Percentiles rank a stretch among this genome's conserved stretches.
Conservation (phyloP, 805 yeast genomes). For the Metschnikowia koreensis region DNA sequence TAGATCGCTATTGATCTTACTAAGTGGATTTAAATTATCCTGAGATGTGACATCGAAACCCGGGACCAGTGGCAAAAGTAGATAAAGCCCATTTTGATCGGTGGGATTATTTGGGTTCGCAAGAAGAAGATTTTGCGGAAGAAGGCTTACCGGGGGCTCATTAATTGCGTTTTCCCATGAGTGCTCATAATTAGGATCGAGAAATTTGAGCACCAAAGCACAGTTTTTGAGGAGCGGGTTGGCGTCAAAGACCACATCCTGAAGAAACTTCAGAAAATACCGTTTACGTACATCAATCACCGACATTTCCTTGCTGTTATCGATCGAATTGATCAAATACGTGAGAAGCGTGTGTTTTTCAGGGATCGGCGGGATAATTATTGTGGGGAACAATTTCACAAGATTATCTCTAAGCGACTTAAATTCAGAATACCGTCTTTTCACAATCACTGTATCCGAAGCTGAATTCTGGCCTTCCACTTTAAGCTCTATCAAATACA, state of each 20-base stretch:
- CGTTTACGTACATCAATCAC: slow-evolving; percentile 51
- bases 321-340: slow-evolving; percentile 40
- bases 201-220: slow-evolving; percentile 42
- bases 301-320: slow-evolving; percentile 32
- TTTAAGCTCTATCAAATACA: slow-evolving; percentile 34
- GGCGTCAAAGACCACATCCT: slow-evolving; percentile 35
- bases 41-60: slow-evolving; percentile 34
- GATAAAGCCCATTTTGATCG: slow-evolving; percentile 52
- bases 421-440: slow-evolving; percentile 44
- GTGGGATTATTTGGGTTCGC: slow-evolving; percentile 52
- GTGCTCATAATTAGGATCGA: slow-evolving; percentile 50
- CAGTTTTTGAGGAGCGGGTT: slow-evolving; percentile 33
- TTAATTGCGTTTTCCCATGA: slow-evolving; percentile 52
- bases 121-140: slow-evolving; percentile 48
- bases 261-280: slow-evolving; percentile 43
- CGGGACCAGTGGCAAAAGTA: slow-evolving; percentile 45
- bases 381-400: slow-evolving; percentile 38
- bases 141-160: slow-evolving; percentile 43
- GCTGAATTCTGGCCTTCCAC: neutral
- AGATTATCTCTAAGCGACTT: slow-evolving; percentile 41
- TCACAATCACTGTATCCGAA: slow-evolving; percentile 30
- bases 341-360: slow-evolving; percentile 48
- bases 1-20: slow-evolving; percentile 36
- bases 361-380: slow-evolving; percentile 44
- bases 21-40: slow-evolving; percentile 32